Percentiles rank a stretch among this genome's conserved stretches.
Conservation (phyloP, 805 yeast species). For the Metschnikowia proteae region DNA sequence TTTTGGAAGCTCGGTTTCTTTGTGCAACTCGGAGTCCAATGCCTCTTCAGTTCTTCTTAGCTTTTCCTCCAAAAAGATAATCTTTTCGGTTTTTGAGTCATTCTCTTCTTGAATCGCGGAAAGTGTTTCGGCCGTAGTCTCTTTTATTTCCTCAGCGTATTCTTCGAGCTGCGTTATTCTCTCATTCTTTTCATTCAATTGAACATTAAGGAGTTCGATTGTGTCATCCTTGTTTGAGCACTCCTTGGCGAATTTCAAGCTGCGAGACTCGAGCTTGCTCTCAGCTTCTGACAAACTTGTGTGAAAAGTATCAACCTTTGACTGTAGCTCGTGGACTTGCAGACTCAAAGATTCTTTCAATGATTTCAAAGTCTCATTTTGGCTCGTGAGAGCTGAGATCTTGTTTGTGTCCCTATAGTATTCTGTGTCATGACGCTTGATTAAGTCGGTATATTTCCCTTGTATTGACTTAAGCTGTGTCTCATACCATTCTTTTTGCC, state of each 20-base stretch:
- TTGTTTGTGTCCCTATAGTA: slow-evolving; percentile 27
- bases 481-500: slow-evolving; percentile 41
- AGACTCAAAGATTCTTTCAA: slow-evolving; percentile 23
- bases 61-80: slow-evolving; percentile 32
- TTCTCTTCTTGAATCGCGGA: slow-evolving; percentile 34
- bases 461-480: slow-evolving; percentile 35
- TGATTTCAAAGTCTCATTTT: slow-evolving; percentile 31
- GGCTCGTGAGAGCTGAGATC: slow-evolving; percentile 22
- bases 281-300: slow-evolving; percentile 20
- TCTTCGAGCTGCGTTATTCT: slow-evolving; percentile 54
- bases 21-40: slow-evolving; percentile 35
- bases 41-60: slow-evolving; percentile 40
- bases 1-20: slow-evolving; percentile 38
- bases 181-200: slow-evolving; percentile 48
- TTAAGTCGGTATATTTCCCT: slow-evolving; percentile 33
- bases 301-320: slow-evolving; percentile 31
- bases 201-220: slow-evolving; percentile 50
- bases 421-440: slow-evolving; percentile 39
- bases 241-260: slow-evolving; percentile 37
- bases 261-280: slow-evolving; percentile 42
- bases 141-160: slow-evolving; percentile 39
- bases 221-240: slow-evolving; percentile 55
- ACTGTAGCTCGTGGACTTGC: slow-evolving; percentile 47
- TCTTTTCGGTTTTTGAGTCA: slow-evolving; percentile 33
- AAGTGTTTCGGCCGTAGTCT: slow-evolving; percentile 35